These are phyloP conservation scores for Phytopythium sindhum DNA, from an alignment of 352 stramenopile species.

Conservation along the genomic window DNA sequence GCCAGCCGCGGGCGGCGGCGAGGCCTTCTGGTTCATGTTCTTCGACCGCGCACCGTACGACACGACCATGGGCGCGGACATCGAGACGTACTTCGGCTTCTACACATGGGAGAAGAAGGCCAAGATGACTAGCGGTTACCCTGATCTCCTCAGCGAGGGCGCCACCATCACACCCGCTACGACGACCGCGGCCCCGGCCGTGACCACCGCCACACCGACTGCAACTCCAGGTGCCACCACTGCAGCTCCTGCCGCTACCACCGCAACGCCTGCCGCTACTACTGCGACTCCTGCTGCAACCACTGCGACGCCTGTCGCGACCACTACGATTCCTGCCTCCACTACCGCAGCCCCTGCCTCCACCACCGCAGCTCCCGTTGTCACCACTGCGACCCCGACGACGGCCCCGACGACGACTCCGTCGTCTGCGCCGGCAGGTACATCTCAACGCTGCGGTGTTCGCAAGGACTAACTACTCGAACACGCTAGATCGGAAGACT, in stretches of 20 bases:
- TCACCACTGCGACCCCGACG: background rate
- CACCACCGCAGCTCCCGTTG: background rate
- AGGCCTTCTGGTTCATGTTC: constrained; percentile 82
- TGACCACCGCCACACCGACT: constrained; percentile 6
- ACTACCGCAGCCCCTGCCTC: constrained; percentile 2
- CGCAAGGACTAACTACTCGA: background rate
- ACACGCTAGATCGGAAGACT: background rate
- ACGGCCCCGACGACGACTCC: background rate
- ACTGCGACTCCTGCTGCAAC: constrained; percentile 4
- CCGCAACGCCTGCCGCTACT: constrained; percentile 6
- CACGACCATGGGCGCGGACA: constrained; percentile 36
- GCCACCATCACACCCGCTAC: constrained; percentile 3
- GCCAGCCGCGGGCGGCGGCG: constrained; percentile 31
- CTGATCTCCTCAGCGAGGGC: constrained; percentile 15
- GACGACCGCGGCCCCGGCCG: background rate
- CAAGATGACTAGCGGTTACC: constrained; percentile 39
- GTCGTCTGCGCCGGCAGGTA: background rate
- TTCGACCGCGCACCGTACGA: constrained; percentile 62
- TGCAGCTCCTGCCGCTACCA: constrained; percentile 7
- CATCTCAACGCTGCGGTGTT: background rate
- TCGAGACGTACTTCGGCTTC: constrained; percentile 78
- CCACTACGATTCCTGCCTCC: background rate
- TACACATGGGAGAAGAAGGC: constrained; percentile 38
- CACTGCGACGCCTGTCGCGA: constrained; percentile 10
- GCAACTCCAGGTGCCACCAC: constrained; percentile 3